Percentiles rank a stretch among this genome's conserved stretches.
These are phyloP conservation scores for Solanum phureja DNA, from an alignment of 257 asterid species.

Conservation along the genomic window DNA sequence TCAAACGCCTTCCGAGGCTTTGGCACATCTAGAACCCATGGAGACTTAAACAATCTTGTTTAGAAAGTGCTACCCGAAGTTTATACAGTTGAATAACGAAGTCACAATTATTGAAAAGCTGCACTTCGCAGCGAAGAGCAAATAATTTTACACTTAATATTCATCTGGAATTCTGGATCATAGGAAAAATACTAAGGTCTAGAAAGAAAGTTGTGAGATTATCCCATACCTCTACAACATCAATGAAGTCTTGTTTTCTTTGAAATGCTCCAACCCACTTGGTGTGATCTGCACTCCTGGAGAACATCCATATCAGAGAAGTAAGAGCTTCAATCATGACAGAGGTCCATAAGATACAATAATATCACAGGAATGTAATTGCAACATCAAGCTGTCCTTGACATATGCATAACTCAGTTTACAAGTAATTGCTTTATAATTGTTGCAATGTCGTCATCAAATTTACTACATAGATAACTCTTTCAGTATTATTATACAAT, in stretches of 20 bases:
- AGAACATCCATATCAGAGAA: neutral
- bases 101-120: neutral
- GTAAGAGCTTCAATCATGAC: neutral
- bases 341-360: neutral
- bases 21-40: neutral
- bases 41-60: neutral
- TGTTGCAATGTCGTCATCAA: neutral
- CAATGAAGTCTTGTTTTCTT: slow-evolving; percentile 72
- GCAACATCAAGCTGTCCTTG: neutral
- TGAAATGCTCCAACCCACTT: slow-evolving; percentile 83
- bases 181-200: neutral
- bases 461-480: neutral
- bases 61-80: neutral
- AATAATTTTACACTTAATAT: neutral
- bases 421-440: neutral
- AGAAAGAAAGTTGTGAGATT: neutral
- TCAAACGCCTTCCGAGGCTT: neutral
- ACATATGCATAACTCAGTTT: neutral
- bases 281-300: slow-evolving; percentile 89
- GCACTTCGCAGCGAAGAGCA: neutral
- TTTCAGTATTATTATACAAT: neutral
- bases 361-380: neutral
- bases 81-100: neutral
- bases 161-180: neutral
- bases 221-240: slow-evolving; percentile 79